Conservation (phyloP, 148 eudicot species). For the Cornus controversa region DNA sequence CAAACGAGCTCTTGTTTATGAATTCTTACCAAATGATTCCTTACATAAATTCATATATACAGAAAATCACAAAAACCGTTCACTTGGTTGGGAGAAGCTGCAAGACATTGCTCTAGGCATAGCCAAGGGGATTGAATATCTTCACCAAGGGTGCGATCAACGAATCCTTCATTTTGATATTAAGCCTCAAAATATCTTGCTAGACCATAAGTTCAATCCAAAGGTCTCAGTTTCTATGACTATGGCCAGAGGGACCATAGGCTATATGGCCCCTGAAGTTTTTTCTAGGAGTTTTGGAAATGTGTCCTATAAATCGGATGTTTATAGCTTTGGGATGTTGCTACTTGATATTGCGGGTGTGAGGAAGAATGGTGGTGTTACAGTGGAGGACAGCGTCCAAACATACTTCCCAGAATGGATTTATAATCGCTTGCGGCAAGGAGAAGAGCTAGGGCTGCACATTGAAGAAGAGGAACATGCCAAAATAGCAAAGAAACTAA, state of each 20-base stretch:
- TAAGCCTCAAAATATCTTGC: constrained; percentile 29
- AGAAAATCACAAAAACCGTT: background rate
- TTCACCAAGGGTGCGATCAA: constrained; percentile 31
- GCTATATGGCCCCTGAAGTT: constrained; percentile 28
- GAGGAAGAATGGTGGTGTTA: background rate
- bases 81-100: constrained; percentile 34
- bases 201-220: constrained; percentile 26
- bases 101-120: constrained; percentile 24
- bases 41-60: background rate
- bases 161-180: constrained; percentile 34
- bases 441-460: constrained; percentile 12
- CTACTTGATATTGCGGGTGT: constrained; percentile 26
- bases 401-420: constrained; percentile 27
- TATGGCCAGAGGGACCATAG: constrained; percentile 11
- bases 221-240: constrained; percentile 29
- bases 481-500: constrained; percentile 19
- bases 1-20: too few relatives aligned
- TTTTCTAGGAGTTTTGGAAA: constrained; percentile 14
- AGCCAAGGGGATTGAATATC: constrained; percentile 32
- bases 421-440: background rate
- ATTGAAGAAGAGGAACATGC: constrained; percentile 16
- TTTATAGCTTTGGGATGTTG: constrained; percentile 32
- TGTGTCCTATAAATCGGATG: constrained; percentile 19
- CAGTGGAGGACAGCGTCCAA: background rate
- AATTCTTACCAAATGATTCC: background rate